Evolutionary conservation across 768 basidiomycete species (phyloP).

Genomic region (Lactarius deliciosus): DNA sequence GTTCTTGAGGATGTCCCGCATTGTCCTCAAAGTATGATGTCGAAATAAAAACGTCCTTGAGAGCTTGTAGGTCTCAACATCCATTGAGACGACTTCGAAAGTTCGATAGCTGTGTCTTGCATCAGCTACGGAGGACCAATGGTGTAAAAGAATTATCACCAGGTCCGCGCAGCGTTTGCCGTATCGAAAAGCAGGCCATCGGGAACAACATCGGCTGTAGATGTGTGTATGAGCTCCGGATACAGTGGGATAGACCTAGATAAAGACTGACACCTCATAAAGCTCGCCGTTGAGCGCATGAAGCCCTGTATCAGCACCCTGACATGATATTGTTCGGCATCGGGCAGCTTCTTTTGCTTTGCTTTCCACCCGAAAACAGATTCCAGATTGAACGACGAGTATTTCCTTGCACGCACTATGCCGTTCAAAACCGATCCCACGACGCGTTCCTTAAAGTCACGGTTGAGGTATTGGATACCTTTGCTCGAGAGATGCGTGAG

Average conservation of each 20-base stretch:
- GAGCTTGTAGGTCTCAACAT: conserved; percentile 41
- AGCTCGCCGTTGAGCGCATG: conserved; percentile 40
- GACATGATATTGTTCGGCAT: neutral
- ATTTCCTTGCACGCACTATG: conserved; percentile 31
- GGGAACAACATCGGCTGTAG: conserved; percentile 34
- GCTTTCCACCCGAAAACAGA: conserved; percentile 5
- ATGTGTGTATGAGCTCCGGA: neutral
- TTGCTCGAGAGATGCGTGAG: conserved; percentile 51
- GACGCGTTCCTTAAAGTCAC: conserved; percentile 46
- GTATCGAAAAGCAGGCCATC: conserved; percentile 37
- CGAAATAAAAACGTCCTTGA: conserved; percentile 54
- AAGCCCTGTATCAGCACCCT: conserved; percentile 15
- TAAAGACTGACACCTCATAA: conserved; percentile 40
- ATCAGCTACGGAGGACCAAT: neutral
- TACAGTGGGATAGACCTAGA: neutral
- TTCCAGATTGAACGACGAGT: neutral
- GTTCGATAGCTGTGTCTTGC: conserved; percentile 39
- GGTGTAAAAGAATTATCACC: conserved; percentile 31
- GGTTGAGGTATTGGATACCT: conserved; percentile 44
- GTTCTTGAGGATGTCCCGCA: conserved; percentile 44
- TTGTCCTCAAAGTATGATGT: conserved; percentile 48
- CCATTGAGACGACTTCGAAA: conserved; percentile 49
- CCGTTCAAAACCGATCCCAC: conserved; percentile 30
- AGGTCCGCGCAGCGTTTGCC: conserved; percentile 30
- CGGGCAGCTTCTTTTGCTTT: conserved; percentile 2